These are phyloP conservation scores for Dictyostelium brefeldianum DNA, from an alignment of 78 protist genomes.

Conservation along the genomic window DNA sequence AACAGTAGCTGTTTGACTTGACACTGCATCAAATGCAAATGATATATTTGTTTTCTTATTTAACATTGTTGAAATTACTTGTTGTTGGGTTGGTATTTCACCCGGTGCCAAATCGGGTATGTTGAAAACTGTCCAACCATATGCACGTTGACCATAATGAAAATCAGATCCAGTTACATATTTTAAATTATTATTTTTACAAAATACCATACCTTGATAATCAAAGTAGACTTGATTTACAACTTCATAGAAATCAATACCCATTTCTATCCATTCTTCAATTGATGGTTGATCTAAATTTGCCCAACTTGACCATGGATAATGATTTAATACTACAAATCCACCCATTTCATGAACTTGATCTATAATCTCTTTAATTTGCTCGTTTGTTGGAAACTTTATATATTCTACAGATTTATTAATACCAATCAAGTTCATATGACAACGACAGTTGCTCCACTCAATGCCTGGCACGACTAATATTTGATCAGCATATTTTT, in stretches of 20 bases:
- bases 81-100: conserved; percentile 3
- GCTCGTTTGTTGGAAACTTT: conserved; percentile 37
- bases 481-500: conserved; percentile 46
- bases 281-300: conserved; percentile 34
- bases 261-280: conserved; percentile 6
- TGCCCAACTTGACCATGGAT: conserved; percentile 60
- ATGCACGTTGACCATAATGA: not conserved
- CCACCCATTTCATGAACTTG: conserved; percentile 44
- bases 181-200: not conserved
- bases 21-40: conserved; percentile 20
- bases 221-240: conserved; percentile 26
- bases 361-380: conserved; percentile 30
- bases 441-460: conserved; percentile 67
- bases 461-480: conserved; percentile 53
- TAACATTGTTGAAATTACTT: not conserved
- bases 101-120: not conserved
- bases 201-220: conserved; percentile 19
- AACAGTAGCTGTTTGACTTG: not conserved
- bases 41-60: not conserved
- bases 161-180: conserved; percentile 49
- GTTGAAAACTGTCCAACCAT: conserved; percentile 38
- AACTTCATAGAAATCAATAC: conserved; percentile 57
- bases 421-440: conserved; percentile 42
- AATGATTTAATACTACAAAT: conserved; percentile 54
- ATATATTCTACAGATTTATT: not conserved